A percentile compares a stretch with the other conserved stretches of the same genome.
Conservation (phyloP, 495 filamentous ascomycete genomes). For the Daldinia concentrica region DNA sequence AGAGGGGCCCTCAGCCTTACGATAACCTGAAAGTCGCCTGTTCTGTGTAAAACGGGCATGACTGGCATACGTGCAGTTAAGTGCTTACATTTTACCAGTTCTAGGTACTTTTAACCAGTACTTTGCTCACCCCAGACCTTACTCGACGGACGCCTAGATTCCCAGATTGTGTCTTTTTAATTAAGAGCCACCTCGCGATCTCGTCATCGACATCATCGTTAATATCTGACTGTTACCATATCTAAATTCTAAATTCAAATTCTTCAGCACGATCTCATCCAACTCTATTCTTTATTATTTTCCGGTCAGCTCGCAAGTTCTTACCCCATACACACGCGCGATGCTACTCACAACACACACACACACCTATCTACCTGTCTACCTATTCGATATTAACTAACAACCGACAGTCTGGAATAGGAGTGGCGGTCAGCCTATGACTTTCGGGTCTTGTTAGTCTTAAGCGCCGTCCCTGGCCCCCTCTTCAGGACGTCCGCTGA, state of each 20-base stretch:
- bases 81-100: conserved; percentile 25
- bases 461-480: conserved; percentile 17
- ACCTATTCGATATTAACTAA: neutral
- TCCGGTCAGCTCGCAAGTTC: conserved; percentile 26
- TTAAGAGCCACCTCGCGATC: neutral
- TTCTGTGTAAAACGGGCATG: conserved; percentile 19
- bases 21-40: conserved; percentile 7
- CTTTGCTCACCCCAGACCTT: neutral
- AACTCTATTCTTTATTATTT: neutral
- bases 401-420: conserved; percentile 35
- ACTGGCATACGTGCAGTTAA: conserved; percentile 28
- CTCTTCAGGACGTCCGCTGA: conserved; percentile 25
- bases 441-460: conserved; percentile 31
- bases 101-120: neutral
- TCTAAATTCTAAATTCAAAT: conserved; percentile 10
- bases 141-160: neutral
- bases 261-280: conserved; percentile 22
- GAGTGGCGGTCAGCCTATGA: conserved; percentile 51
- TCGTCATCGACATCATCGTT: conserved; percentile 6
- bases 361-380: too few relatives aligned
- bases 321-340: conserved; percentile 22
- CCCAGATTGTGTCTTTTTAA: neutral
- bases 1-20: conserved; percentile 31
- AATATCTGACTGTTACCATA: conserved; percentile 5
- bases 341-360: conserved; percentile 18